A percentile compares a stretch with the other conserved stretches of the same genome.
Evolutionary conservation across 2,329 filamentous ascomycete genomes (phyloP).

Genomic region (Hymenoscyphus fraxineus): DNA sequence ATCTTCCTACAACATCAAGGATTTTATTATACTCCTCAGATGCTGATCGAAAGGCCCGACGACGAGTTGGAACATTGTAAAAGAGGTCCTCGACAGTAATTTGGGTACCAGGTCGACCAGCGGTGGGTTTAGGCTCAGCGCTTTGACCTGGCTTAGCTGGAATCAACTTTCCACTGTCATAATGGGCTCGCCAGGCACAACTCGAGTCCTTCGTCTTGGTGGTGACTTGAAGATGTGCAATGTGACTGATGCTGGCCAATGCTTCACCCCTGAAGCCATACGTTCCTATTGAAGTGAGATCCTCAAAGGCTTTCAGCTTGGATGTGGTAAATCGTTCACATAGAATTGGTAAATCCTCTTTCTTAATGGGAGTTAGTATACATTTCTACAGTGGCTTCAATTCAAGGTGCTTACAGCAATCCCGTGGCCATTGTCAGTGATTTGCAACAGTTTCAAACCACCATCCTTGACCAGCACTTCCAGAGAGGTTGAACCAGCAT

Average conservation of each 20-base stretch:
- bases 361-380: conserved; percentile 46
- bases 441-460: conserved; percentile 89
- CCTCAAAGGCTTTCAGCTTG: conserved; percentile 90
- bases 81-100: conserved; percentile 97
- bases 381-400: neutral
- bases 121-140: conserved; percentile 80
- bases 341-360: conserved; percentile 84
- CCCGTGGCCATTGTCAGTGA: conserved; percentile 94
- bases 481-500: conserved; percentile 88
- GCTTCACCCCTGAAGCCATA: conserved; percentile 99
- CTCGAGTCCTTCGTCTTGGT: conserved; percentile 86
- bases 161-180: conserved; percentile 75
- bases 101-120: conserved; percentile 85
- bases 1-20: conserved; percentile 87
- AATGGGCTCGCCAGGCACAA: conserved; percentile 87
- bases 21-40: conserved; percentile 98
- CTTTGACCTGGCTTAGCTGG: conserved; percentile 84
- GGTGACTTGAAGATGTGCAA: conserved; percentile 91
- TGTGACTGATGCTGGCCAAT: conserved; percentile 95
- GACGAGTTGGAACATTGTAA: conserved; percentile 88
- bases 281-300: conserved; percentile 82
- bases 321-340: conserved; percentile 97
- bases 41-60: conserved; percentile 82
- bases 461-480: conserved; percentile 94
- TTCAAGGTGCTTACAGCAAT: conserved; percentile 65